phyloP scores from a whole-genome alignment of 345 rosid species.

The Populus deltoides region DNA sequence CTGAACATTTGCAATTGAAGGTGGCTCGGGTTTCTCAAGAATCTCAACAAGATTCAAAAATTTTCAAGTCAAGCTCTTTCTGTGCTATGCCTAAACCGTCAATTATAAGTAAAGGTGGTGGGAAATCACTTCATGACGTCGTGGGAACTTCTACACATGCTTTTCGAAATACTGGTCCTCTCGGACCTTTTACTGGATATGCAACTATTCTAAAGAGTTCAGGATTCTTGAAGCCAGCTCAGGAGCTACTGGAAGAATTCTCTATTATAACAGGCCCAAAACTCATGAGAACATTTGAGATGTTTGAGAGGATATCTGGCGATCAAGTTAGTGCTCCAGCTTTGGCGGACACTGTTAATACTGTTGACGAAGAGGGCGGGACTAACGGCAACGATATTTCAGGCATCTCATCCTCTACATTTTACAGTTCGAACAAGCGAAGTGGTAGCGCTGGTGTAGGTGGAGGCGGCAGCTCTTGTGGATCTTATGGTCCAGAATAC shows the following conservation, averaged over 20 bases:
- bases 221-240: slow-evolving; percentile 54
- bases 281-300: slow-evolving; percentile 1
- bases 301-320: slow-evolving; percentile 17
- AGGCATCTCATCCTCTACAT: slow-evolving; percentile 16
- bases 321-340: slow-evolving; percentile 23
- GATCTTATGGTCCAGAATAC: slow-evolving; percentile 40
- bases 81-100: slow-evolving; percentile 27
- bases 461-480: slow-evolving; percentile 30
- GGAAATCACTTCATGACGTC: slow-evolving; percentile 30
- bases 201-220: slow-evolving; percentile 62
- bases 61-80: neutral
- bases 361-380: slow-evolving; percentile 1
- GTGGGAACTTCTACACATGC: slow-evolving; percentile 25
- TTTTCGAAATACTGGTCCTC: slow-evolving; percentile 45
- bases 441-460: slow-evolving; percentile 19
- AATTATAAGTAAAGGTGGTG: slow-evolving; percentile 18
- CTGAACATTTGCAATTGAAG: slow-evolving; percentile 10
- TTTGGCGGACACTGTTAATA: slow-evolving; percentile 12
- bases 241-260: slow-evolving; percentile 45
- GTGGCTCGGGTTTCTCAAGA: slow-evolving; percentile 12
- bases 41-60: slow-evolving; percentile 19
- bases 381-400: slow-evolving; percentile 16
- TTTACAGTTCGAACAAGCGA: slow-evolving; percentile 26
- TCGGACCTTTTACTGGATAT: slow-evolving; percentile 74
- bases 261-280: slow-evolving; percentile 24